phyloP scores from a whole-genome alignment of 2,329 filamentous ascomycete species.

The Mycosphaerella arachidis region DNA sequence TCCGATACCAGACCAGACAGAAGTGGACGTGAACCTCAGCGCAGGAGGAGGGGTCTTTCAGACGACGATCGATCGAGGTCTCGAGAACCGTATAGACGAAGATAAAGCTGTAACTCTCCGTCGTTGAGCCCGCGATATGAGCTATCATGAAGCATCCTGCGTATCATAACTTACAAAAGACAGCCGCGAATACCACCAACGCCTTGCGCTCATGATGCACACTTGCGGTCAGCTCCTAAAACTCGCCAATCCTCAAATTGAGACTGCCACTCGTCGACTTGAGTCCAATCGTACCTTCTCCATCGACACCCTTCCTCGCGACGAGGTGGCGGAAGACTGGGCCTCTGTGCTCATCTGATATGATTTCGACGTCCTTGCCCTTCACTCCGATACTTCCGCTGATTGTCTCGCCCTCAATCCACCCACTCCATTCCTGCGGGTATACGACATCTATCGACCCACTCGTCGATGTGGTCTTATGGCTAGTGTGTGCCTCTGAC shows the following conservation, averaged over 20 bases:
- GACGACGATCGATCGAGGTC: neutral
- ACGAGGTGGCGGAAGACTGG: constrained; percentile 30
- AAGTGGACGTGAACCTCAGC: neutral
- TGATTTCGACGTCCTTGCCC: constrained; percentile 36
- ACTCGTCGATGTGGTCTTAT: constrained; percentile 32
- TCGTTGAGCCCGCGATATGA: neutral
- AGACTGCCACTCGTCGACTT: constrained; percentile 28
- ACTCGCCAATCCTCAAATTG: constrained; percentile 22
- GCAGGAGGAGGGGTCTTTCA: neutral
- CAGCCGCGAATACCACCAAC: neutral
- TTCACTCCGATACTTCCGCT: constrained; percentile 37
- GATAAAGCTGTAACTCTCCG: neutral
- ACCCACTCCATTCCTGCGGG: constrained; percentile 41
- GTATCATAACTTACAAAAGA: neutral
- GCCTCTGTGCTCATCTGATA: constrained; percentile 26
- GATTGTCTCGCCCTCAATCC: constrained; percentile 34
- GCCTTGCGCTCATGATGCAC: neutral
- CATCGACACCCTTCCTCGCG: constrained; percentile 38
- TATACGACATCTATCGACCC: constrained; percentile 37
- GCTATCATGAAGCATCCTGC: neutral
- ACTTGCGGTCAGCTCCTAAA: neutral
- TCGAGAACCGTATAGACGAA: constrained; percentile 6
- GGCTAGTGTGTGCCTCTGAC: constrained; percentile 30
- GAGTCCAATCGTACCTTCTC: constrained; percentile 32
- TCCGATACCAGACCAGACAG: neutral